Evolutionary conservation across 2,329 filamentous ascomycete genomes (phyloP).

Genomic region (Botrytis paeoniae): DNA sequence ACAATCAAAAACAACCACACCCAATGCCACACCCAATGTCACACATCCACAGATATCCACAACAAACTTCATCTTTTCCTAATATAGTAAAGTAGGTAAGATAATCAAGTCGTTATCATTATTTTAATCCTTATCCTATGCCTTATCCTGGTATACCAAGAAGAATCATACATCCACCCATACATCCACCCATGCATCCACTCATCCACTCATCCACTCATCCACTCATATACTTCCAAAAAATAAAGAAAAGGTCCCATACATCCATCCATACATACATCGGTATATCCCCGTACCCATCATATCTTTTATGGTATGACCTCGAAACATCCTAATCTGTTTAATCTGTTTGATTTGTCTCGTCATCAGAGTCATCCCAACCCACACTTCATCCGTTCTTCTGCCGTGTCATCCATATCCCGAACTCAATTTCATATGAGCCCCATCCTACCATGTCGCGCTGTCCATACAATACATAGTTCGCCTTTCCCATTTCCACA

Average conservation of each 20-base stretch:
- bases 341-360: background rate
- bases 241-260: background rate
- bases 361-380: slow-evolving; percentile 12
- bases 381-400: slow-evolving; percentile 18
- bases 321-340: slow-evolving; percentile 11
- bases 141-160: background rate
- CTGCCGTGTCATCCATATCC: slow-evolving; percentile 21
- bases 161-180: background rate
- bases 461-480: slow-evolving; percentile 32
- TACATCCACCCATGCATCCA: background rate
- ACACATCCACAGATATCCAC: background rate
- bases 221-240: background rate
- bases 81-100: background rate
- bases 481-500: slow-evolving; percentile 27
- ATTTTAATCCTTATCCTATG: background rate
- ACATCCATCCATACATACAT: background rate
- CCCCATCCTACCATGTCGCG: slow-evolving; percentile 25
- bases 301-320: background rate
- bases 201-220: background rate
- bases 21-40: background rate
- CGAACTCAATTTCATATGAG: slow-evolving; percentile 24
- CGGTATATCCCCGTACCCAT: background rate
- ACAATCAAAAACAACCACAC: background rate
- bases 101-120: background rate
- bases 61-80: slow-evolving; percentile 11